phyloP scores from a whole-genome alignment of 2,329 filamentous ascomycete species.

The Fonsecaea erecta region DNA sequence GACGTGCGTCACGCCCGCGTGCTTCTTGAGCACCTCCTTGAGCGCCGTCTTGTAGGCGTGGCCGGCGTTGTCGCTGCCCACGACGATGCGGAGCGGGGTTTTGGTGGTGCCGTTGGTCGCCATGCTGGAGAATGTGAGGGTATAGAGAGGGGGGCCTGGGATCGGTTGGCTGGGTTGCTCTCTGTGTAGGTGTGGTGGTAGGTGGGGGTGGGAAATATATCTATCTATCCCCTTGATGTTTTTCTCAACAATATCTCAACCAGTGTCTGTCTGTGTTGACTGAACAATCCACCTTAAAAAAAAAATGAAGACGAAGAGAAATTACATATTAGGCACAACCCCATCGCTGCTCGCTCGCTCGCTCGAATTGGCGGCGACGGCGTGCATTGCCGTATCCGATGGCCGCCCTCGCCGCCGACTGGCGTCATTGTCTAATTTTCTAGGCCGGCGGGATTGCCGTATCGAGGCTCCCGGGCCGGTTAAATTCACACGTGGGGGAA shows the following conservation, averaged over 20 bases:
- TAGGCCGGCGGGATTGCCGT: not conserved
- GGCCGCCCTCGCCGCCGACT: too few species aligned
- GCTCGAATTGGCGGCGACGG: not conserved
- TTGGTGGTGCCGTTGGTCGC: conserved; percentile 25
- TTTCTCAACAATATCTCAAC: too few species aligned
- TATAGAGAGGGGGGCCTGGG: not conserved
- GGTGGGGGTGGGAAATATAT: too few species aligned
- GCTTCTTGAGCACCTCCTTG: conserved; percentile 71
- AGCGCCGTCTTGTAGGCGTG: conserved; percentile 78
- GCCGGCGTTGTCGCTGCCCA: conserved; percentile 74
- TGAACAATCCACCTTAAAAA: too few species aligned
- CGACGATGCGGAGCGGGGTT: conserved; percentile 61
- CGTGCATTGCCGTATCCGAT: conserved; percentile 13
- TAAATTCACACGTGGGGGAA: not conserved
- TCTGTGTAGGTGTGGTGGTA: too few species aligned
- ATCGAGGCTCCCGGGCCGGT: conserved; percentile 9
- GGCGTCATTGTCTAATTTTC: conserved; percentile 7
- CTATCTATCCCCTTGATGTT: too few species aligned
- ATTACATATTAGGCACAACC: too few species aligned
- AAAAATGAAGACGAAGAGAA: too few species aligned
- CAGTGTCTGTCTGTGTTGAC: too few species aligned
- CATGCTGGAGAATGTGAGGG: too few species aligned
- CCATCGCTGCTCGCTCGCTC: not conserved
- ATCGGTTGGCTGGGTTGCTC: not conserved
- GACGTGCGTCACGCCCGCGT: conserved; percentile 69